Conservation (phyloP, 192 early-diverging fungal genomes). For the Funneliformis mosseae region DNA sequence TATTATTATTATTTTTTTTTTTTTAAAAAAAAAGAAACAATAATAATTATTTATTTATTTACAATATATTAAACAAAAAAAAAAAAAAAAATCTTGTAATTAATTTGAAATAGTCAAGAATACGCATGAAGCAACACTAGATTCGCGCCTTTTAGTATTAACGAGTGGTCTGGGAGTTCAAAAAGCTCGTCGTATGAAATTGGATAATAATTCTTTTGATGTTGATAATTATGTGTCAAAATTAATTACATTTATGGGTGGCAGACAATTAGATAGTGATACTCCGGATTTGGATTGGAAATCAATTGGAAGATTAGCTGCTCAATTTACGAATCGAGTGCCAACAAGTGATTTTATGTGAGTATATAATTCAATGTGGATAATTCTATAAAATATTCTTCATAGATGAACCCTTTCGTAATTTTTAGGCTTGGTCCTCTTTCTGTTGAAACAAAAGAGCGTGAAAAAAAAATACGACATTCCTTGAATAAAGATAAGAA, state of each 20-base stretch:
- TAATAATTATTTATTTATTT: too few relatives aligned
- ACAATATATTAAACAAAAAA: not conserved
- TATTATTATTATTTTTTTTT: too few relatives aligned
- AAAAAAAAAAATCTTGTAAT: not conserved
- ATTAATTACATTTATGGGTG: conserved; percentile 55
- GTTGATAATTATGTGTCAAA: conserved; percentile 75
- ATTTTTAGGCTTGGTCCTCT: conserved; percentile 67
- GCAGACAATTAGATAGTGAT: conserved; percentile 50
- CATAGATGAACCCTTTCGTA: conserved; percentile 23
- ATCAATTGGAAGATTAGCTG: conserved; percentile 55
- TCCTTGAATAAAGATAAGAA: conserved; percentile 51
- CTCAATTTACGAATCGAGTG: conserved; percentile 53
- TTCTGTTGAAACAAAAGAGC: conserved; percentile 60
- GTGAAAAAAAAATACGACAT: conserved; percentile 35
- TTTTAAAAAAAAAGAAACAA: too few relatives aligned
- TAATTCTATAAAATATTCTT: not conserved
- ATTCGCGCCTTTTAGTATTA: conserved; percentile 78
- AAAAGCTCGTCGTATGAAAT: conserved; percentile 74
- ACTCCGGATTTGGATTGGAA: conserved; percentile 60
- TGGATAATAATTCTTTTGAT: conserved; percentile 77
- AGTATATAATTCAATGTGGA: conserved; percentile 32
- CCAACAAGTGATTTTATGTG: conserved; percentile 82
- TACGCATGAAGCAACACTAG: conserved; percentile 86
- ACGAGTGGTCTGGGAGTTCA: conserved; percentile 75
- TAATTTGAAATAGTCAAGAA: conserved; percentile 65